These are phyloP conservation scores for Sarocladiaceae sp. DNA, from an alignment of 2,329 filamentous ascomycete genomes.

Conservation along the genomic window DNA sequence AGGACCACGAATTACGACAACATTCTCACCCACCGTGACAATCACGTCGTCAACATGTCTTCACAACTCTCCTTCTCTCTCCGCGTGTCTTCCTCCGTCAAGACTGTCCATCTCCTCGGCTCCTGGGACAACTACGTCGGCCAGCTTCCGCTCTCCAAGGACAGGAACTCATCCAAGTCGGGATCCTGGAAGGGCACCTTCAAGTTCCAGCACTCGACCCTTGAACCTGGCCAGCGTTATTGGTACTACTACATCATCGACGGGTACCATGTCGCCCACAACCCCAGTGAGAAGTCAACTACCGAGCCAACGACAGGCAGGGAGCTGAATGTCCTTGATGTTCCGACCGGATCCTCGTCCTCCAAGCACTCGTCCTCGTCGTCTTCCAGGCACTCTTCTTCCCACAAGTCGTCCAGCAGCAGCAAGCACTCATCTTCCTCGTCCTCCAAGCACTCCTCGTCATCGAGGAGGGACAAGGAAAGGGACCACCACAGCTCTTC, in stretches of 20 bases:
- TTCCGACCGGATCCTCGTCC: constrained; percentile 52
- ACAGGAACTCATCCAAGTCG: constrained; percentile 73
- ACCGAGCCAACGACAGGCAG: constrained; percentile 95
- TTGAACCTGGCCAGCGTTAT: constrained; percentile 87
- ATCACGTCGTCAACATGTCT: constrained; percentile 59
- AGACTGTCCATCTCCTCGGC: constrained; percentile 94
- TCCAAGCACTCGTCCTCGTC: constrained; percentile 23
- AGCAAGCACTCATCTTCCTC: constrained; percentile 25
- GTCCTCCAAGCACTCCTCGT: constrained; percentile 10
- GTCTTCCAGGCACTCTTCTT: constrained; percentile 28
- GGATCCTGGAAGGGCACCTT: constrained; percentile 95
- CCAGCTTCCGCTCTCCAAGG: constrained; percentile 90
- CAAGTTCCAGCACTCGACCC: constrained; percentile 81
- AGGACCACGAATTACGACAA: constrained; percentile 27
- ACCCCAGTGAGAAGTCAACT: constrained; percentile 82
- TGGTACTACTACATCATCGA: constrained; percentile 99
- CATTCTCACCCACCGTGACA: constrained; percentile 5
- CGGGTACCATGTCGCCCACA: constrained; percentile 95
- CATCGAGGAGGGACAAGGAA: constrained; percentile 9
- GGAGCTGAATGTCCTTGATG: constrained; percentile 95
- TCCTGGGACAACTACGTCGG: constrained; percentile 97
- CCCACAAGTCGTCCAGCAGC: constrained; percentile 22
- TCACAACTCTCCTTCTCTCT: constrained; percentile 93
- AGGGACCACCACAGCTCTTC: constrained; percentile 34
- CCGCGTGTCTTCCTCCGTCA: constrained; percentile 91